These are phyloP conservation scores for Saccharomyces jurei DNA, from an alignment of 805 yeast genomes.

Conservation along the genomic window DNA sequence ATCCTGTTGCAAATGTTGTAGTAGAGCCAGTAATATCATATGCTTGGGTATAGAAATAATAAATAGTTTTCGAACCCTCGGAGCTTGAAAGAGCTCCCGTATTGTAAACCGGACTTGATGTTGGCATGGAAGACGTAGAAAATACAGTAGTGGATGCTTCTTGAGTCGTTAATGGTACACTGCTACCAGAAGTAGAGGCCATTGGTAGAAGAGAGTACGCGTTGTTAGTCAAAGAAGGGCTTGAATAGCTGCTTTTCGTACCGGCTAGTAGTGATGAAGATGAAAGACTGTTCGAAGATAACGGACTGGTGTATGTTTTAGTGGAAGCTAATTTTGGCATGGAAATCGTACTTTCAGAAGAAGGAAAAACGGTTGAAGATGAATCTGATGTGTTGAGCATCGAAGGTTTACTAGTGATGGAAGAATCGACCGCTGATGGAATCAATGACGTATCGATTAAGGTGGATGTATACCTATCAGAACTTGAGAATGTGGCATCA, in stretches of 20 bases:
- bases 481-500: neutral
- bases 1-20: constrained; percentile 15
- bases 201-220: neutral
- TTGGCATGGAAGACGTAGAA: neutral
- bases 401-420: neutral
- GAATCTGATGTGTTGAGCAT: neutral
- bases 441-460: neutral
- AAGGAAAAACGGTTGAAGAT: neutral
- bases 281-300: neutral
- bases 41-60: constrained; percentile 12
- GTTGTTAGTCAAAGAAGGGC: neutral
- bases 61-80: neutral
- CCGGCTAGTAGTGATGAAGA: neutral
- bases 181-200: neutral
- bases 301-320: neutral
- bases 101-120: neutral
- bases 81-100: neutral
- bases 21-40: constrained; percentile 15
- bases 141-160: neutral
- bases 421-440: neutral
- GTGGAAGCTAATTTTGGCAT: neutral
- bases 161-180: neutral
- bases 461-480: neutral
- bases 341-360: neutral
- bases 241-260: neutral